Percentiles rank a stretch among this genome's conserved stretches.
Evolutionary conservation across 228 moss, liverwort and hornwort species (phyloP).

Genomic region (Sphagnum fallax): DNA sequence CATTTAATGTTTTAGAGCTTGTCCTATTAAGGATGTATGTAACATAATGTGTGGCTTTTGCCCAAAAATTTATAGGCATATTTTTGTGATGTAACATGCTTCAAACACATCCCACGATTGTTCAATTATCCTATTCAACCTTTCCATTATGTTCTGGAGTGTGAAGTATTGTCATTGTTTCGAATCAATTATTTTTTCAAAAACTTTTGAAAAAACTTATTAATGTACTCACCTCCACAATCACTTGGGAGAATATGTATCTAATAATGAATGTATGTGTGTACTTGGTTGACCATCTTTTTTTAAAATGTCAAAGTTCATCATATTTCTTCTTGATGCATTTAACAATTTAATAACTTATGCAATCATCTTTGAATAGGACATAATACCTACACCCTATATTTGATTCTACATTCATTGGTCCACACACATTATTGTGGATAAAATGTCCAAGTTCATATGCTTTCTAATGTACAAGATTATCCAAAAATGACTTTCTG

Average conservation of each 20-base stretch:
- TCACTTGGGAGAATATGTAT: background rate
- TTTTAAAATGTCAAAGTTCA: background rate
- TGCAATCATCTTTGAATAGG: constrained; percentile 1
- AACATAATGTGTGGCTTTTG: constrained; percentile 5
- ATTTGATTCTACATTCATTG: background rate
- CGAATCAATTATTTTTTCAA: background rate
- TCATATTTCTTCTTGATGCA: background rate
- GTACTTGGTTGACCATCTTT: background rate
- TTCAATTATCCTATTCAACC: constrained; percentile 1
- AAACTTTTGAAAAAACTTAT: background rate
- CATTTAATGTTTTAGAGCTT: background rate
- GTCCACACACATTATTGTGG: background rate
- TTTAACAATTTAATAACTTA: background rate
- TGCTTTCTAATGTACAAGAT: background rate
- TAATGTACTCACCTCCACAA: constrained; percentile 7
- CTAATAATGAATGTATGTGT: background rate
- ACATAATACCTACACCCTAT: background rate
- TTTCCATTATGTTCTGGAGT: constrained; percentile 8
- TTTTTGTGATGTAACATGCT: constrained; percentile 1
- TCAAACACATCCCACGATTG: background rate
- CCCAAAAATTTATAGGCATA: constrained; percentile 5
- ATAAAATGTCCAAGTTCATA: background rate
- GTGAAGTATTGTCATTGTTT: background rate
- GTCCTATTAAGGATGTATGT: background rate
- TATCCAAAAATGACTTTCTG: background rate